Conservation (phyloP, 2,329 filamentous ascomycete species). For the Fusarium equiseti region DNA sequence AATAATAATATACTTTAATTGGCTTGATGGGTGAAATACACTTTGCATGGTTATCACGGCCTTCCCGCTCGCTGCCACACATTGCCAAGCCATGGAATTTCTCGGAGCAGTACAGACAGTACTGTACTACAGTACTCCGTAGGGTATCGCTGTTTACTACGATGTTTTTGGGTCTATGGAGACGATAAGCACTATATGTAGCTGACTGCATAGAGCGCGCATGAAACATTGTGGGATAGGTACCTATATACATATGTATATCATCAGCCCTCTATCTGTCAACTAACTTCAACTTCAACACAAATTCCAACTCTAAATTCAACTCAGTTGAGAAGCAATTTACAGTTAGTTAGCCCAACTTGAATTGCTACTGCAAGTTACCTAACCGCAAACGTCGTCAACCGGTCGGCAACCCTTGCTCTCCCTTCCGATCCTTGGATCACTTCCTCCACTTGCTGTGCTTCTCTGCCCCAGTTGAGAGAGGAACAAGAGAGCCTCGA, state of each 20-base stretch:
- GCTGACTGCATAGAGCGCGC: background rate
- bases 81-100: constrained; percentile 16
- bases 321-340: background rate
- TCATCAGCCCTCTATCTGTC: background rate
- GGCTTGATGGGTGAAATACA: background rate
- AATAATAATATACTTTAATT: background rate
- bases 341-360: constrained; percentile 34
- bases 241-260: background rate
- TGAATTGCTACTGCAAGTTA: constrained; percentile 18
- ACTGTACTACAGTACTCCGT: background rate
- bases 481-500: constrained; percentile 7
- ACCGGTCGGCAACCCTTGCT: constrained; percentile 36
- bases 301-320: background rate
- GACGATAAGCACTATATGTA: background rate
- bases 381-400: constrained; percentile 43
- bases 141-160: background rate
- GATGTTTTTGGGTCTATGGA: background rate
- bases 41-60: constrained; percentile 7
- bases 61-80: constrained; percentile 14
- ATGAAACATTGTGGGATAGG: background rate
- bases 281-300: background rate
- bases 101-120: background rate
- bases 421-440: constrained; percentile 22
- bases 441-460: constrained; percentile 35
- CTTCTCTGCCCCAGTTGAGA: constrained; percentile 1